A percentile compares a stretch with the other conserved stretches of the same genome.
These are phyloP conservation scores for Arxiozyma bovina DNA, from an alignment of 1,139 yeast species.

Conservation along the genomic window DNA sequence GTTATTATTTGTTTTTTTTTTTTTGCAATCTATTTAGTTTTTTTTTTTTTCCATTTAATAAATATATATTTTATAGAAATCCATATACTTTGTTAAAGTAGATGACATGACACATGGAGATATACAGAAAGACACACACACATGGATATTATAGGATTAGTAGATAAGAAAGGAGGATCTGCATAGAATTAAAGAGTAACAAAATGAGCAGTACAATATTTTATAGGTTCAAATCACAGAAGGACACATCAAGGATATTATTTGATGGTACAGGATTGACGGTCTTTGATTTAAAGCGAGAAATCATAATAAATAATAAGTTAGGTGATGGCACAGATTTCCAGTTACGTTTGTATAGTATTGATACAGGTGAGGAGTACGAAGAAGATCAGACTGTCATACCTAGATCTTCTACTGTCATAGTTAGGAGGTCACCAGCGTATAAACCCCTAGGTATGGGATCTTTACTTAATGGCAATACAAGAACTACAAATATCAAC, in stretches of 20 bases:
- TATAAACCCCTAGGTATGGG: constrained; percentile 29
- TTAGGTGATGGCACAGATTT: constrained; percentile 80
- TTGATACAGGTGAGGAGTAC: constrained; percentile 75
- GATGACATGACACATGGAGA: no score
- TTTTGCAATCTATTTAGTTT: not conserved
- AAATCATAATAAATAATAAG: constrained; percentile 73
- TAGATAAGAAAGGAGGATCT: not conserved
- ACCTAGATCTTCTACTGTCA: constrained; percentile 77
- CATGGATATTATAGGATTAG: no score
- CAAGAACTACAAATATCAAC: constrained; percentile 42
- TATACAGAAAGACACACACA: no score
- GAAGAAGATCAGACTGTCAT: constrained; percentile 76
- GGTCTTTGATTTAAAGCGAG: constrained; percentile 87
- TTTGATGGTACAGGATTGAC: constrained; percentile 97
- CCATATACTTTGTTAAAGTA: no score
- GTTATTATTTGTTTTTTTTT: no score
- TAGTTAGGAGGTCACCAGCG: constrained; percentile 76
- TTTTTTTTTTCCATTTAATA: not conserved
- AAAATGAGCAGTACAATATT: constrained; percentile 84
- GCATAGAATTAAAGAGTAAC: not conserved
- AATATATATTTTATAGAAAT: no score
- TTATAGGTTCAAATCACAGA: constrained; percentile 80
- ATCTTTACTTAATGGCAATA: constrained; percentile 29
- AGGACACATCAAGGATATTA: constrained; percentile 64
- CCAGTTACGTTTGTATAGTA: constrained; percentile 64